Percentiles rank a stretch among this genome's conserved stretches.
Evolutionary conservation across 306 rosid species (phyloP).

Genomic region (Malus domestica): ASM211411v1 NC_041805.1:16040501-16041000

Average conservation of each 20-base stretch:
- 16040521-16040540: conserved; percentile 39
- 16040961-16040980: not conserved
- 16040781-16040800: not conserved
- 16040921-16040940: not conserved
- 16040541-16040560: not conserved
- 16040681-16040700: not conserved
- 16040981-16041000: not conserved
- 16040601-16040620: not conserved
- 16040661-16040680: not conserved
- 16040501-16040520: conserved; percentile 90
- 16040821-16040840: not conserved
- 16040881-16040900: not conserved
- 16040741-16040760: not conserved
- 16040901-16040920: not conserved
- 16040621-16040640: not conserved
- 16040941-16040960: not conserved
- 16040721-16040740: not conserved
- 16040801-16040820: not conserved
- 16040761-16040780: not conserved
- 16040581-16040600: not conserved
- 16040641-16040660: not conserved
- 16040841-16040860: not conserved
- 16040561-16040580: not conserved
- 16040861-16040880: not conserved
- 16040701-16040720: not conserved